A percentile compares a stretch with the other conserved stretches of the same genome.
These are phyloP conservation scores for Ustilago lituana DNA, from an alignment of 1,284 basidiomycete genomes.

Conservation along the genomic window DNA sequence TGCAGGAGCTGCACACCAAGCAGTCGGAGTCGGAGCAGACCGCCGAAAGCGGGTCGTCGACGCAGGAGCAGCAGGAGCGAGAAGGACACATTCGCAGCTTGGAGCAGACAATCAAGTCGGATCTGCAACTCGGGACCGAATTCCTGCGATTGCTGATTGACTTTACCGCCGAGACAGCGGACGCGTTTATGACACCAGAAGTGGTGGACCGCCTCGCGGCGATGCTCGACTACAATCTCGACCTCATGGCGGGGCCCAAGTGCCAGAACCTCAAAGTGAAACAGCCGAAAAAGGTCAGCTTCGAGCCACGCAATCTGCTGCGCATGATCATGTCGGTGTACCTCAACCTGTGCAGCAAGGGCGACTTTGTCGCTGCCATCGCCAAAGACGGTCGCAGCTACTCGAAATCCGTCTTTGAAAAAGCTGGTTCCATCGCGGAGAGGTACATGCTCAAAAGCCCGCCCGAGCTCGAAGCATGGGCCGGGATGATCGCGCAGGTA, in stretches of 20 bases:
- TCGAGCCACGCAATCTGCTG: conserved; percentile 84
- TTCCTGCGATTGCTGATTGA: conserved; percentile 88
- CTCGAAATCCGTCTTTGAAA: conserved; percentile 82
- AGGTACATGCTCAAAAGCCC: conserved; percentile 79
- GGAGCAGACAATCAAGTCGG: conserved; percentile 84
- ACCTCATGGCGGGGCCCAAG: conserved; percentile 85
- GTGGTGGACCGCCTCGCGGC: conserved; percentile 95
- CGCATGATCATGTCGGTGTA: conserved; percentile 91
- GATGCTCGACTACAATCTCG: conserved; percentile 95
- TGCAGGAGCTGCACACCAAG: conserved; percentile 86
- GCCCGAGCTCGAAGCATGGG: conserved; percentile 79
- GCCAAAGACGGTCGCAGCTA: conserved; percentile 94
- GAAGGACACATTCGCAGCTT: conserved; percentile 80
- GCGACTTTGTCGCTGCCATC: conserved; percentile 85
- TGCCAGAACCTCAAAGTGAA: conserved; percentile 83
- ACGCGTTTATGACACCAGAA: conserved; percentile 94
- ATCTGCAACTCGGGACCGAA: conserved; percentile 85
- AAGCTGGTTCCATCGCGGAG: conserved; percentile 78
- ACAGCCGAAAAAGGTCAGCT: conserved; percentile 87
- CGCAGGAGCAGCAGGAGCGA: conserved; percentile 82
- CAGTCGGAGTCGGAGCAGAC: conserved; percentile 76
- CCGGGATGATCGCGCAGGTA: conserved; percentile 80
- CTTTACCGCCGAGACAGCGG: conserved; percentile 89
- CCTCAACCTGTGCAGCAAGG: conserved; percentile 83
- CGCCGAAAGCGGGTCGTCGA: conserved; percentile 74